Base-by-base conservation (phyloP, 2,329 filamentous ascomycete species). In the Diplodia corticola region DNA sequence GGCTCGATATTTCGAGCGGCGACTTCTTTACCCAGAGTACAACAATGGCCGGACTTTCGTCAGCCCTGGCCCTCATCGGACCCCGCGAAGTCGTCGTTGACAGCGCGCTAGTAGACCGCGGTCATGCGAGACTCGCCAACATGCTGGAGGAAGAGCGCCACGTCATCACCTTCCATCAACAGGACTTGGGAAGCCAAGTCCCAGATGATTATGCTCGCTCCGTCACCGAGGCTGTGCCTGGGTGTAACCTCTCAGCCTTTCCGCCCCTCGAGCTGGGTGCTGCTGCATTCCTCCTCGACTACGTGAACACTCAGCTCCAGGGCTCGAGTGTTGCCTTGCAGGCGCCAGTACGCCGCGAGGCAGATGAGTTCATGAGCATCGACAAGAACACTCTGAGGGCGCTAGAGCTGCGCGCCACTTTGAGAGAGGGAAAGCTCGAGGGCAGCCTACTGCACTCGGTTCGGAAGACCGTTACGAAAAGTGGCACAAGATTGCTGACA, bases 1-100 rank as follows among this genome's bases (percentile, higher is more conserved):
- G 95, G 95, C 82, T 98, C 54, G 95, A 99, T 78, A 80, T 98
- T 28, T 97, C 95, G 9, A 99, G 95, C 2, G 95, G 95, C 15
- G 91, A 94, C 72, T 99, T 99, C 78, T 92, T 89, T 73, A 97
- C 93, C 0, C 93, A 98, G 74, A 82, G 82, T 20, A 89, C 91
- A 0, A 88, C 89, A 22, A 78, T 93, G 7, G 82, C 86, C 59
- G 88, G 89, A 64, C 80, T 99, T 4, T 84, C 91, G n/a, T 92
- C 93, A 10, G 88, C 91, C 22, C 82, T 98, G 60, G 91, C 93
- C 30, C 88, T 94, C 28, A 90, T 98, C 69, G 87, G 88, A 20
- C 93, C 95, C 1, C 86, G 90, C 51, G 95, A 99, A 76, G 88
- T 98, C 60, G 85, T 99, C 3, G 81, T 98, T 2, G 88, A 93